phyloP scores from a whole-genome alignment of 108 stramenopile genomes.

The Discostella stelligeroides region DNA sequence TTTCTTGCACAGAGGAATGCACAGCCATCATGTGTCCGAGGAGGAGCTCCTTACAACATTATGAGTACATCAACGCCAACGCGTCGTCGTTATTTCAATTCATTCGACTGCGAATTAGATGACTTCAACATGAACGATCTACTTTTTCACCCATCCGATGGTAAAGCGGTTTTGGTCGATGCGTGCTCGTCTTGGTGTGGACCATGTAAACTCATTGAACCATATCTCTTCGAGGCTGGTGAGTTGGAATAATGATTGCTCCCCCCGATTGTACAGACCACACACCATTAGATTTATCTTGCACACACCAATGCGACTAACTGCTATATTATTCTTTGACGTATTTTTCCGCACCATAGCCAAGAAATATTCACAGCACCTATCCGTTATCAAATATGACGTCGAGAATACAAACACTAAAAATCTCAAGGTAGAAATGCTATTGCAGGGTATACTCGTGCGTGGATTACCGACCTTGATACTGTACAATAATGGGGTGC shows the following conservation, averaged over 20 bases:
- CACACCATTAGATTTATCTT: too few relatives aligned
- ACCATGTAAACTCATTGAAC: constrained; percentile 72
- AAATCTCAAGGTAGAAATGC: constrained; percentile 64
- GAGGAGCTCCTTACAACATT: too few relatives aligned
- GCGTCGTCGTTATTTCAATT: background rate
- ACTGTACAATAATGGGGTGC: constrained; percentile 46
- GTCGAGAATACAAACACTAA: constrained; percentile 54
- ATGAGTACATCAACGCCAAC: background rate
- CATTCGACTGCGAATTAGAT: constrained; percentile 31
- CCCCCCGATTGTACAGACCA: too few relatives aligned
- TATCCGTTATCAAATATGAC: constrained; percentile 61
- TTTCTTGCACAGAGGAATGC: too few relatives aligned
- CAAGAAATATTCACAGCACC: constrained; percentile 34
- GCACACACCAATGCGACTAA: too few relatives aligned
- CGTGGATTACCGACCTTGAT: constrained; percentile 61
- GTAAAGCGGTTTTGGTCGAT: constrained; percentile 38
- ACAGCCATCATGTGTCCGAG: too few relatives aligned
- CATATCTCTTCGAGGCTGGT: constrained; percentile 52
- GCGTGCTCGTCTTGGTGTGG: constrained; percentile 62
- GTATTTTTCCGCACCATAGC: constrained; percentile 23
- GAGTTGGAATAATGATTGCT: constrained; percentile 22
- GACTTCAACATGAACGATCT: constrained; percentile 39
- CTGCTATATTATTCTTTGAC: too few relatives aligned
- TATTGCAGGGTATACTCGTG: constrained; percentile 61
- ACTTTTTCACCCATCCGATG: constrained; percentile 25